phyloP scores from a whole-genome alignment of 2,329 filamentous ascomycete genomes.

The Grosmannia huntii region DNA sequence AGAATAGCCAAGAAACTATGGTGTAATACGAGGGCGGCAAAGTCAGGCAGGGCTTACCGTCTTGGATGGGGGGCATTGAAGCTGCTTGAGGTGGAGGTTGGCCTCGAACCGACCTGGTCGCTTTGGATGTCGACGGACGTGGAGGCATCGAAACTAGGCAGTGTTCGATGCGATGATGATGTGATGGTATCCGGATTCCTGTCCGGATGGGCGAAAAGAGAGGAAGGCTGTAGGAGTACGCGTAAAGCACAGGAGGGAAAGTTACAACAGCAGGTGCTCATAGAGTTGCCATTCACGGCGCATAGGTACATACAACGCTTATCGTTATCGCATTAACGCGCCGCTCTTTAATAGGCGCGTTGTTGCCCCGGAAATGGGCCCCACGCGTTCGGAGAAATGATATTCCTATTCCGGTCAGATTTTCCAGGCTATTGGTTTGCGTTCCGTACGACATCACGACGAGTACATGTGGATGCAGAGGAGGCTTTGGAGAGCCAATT shows the following conservation, averaged over 20 bases:
- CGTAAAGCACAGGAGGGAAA: background rate
- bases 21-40: background rate
- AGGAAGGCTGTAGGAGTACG: background rate
- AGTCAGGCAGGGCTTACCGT: background rate
- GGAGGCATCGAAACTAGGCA: background rate
- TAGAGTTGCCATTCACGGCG: background rate
- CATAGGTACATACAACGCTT: background rate
- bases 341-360: background rate
- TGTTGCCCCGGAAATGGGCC: background rate
- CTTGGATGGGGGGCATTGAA: background rate
- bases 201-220: background rate
- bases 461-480: background rate
- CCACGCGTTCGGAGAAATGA: background rate
- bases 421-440: background rate
- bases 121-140: background rate
- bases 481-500: background rate
- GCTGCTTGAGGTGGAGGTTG: background rate
- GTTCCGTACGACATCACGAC: background rate
- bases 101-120: background rate
- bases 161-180: background rate
- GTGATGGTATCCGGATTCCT: background rate
- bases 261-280: background rate
- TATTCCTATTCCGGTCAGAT: background rate
- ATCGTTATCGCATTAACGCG: background rate
- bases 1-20: background rate